phyloP scores from a whole-genome alignment of 2,329 filamentous ascomycete species.

The Boeremia lycopersici region DNA sequence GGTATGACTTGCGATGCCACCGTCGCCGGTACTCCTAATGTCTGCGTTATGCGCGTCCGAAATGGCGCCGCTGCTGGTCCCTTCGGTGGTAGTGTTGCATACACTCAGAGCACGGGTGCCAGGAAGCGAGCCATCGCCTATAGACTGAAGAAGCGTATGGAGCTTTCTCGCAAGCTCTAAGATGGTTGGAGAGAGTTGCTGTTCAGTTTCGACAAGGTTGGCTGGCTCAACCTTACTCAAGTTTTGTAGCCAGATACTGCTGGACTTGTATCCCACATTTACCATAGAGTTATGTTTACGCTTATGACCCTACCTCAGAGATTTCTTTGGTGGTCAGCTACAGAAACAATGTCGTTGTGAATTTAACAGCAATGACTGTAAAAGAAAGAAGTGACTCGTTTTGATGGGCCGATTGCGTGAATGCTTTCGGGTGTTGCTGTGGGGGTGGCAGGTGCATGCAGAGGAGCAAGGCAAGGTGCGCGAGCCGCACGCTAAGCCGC shows the following conservation, averaged over 20 bases:
- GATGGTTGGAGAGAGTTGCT: background rate
- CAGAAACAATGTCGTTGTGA: background rate
- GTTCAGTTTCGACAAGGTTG: background rate
- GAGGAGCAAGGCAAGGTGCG: background rate
- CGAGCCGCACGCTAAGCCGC: background rate
- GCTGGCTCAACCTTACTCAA: background rate
- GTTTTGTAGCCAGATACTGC: background rate
- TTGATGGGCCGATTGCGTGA: no score
- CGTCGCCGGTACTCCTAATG: slow-evolving; percentile 64
- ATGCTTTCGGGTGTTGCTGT: background rate
- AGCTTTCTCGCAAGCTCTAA: slow-evolving; percentile 36
- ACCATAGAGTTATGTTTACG: background rate
- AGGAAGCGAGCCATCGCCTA: slow-evolving; percentile 68
- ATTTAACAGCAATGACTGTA: no score
- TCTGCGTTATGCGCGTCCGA: slow-evolving; percentile 69
- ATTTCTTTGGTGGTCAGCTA: background rate
- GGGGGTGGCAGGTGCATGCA: background rate
- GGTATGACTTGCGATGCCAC: slow-evolving; percentile 71
- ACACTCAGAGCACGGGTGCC: slow-evolving; percentile 63
- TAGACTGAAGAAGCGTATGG: slow-evolving; percentile 49
- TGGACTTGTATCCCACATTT: background rate
- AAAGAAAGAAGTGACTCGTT: no score
- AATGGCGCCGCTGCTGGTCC: slow-evolving; percentile 68
- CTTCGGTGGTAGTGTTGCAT: slow-evolving; percentile 70
- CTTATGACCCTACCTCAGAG: background rate